Evolutionary conservation across 805 yeast genomes (phyloP).

Genomic region (Metahyphopichia silvanorum): DNA sequence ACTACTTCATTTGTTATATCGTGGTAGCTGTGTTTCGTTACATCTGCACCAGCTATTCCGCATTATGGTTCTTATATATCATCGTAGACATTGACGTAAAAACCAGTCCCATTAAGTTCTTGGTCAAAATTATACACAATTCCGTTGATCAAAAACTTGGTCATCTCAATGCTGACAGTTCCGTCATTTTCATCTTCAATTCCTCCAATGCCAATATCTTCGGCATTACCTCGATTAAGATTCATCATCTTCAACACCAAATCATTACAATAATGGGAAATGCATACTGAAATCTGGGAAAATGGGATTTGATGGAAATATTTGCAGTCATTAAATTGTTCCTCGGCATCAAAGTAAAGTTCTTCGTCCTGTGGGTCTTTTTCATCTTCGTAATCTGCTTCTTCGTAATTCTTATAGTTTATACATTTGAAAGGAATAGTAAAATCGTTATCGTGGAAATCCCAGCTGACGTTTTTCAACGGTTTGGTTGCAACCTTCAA

Average conservation of each 20-base stretch:
- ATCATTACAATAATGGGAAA: conserved; percentile 34
- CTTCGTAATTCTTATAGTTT: conserved; percentile 28
- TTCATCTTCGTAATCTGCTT: conserved; percentile 24
- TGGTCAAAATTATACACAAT: conserved; percentile 30
- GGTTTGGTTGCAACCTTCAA: conserved; percentile 12
- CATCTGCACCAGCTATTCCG: too few relatives aligned
- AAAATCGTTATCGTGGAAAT: conserved; percentile 25
- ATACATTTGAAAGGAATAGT: conserved; percentile 33
- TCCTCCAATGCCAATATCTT: conserved; percentile 23
- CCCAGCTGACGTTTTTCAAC: conserved; percentile 24
- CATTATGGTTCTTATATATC: conserved; percentile 4
- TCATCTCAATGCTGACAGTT: conserved; percentile 21
- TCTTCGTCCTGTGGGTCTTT: conserved; percentile 9
- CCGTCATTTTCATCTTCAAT: conserved; percentile 32
- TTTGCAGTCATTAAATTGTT: conserved; percentile 4
- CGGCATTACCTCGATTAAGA: conserved; percentile 41
- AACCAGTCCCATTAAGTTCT: conserved; percentile 40
- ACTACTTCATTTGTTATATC: too few relatives aligned
- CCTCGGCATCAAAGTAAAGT: conserved; percentile 9
- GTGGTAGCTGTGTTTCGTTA: too few relatives aligned
- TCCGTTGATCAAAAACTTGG: conserved; percentile 29
- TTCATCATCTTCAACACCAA: conserved; percentile 28
- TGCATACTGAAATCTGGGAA: conserved; percentile 13
- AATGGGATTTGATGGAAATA: conserved; percentile 8
- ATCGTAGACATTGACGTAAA: conserved; percentile 25